Conservation (phyloP, 2,329 filamentous ascomycete genomes). For the Trichoderma sp. region DNA sequence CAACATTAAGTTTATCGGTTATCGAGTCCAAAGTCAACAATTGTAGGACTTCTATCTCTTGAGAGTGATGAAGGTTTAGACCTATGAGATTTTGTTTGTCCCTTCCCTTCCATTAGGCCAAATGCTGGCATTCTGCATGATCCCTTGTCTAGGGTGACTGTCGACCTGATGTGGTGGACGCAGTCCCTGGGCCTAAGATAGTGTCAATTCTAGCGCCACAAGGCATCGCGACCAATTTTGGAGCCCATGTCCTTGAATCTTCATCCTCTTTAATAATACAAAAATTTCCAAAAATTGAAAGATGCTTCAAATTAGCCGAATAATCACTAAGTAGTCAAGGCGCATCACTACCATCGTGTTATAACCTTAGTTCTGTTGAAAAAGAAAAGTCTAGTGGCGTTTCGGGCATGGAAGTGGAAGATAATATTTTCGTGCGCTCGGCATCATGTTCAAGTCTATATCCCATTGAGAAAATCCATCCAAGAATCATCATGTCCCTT, state of each 20-base stretch:
- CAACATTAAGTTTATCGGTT: accelerated
- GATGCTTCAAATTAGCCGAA: neutral
- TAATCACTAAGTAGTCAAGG: no score
- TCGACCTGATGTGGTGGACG: neutral
- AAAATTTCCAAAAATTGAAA: neutral
- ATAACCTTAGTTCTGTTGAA: neutral
- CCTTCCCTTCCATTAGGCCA: neutral
- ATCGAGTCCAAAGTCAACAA: neutral
- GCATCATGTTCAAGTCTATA: neutral
- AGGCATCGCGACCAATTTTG: neutral
- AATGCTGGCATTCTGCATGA: neutral
- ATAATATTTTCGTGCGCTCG: neutral
- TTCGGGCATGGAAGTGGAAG: neutral
- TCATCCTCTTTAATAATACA: neutral
- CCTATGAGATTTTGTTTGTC: neutral
- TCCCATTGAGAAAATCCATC: conserved; percentile 9
- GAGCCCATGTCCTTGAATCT: neutral
- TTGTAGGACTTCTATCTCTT: neutral
- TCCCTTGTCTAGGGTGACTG: neutral
- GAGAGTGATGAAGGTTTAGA: accelerated
- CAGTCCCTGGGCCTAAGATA: neutral
- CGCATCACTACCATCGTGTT: no score
- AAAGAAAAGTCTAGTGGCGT: no score
- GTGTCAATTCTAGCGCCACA: neutral
- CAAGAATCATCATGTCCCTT: neutral